phyloP scores from a whole-genome alignment of 179 eudicot genomes.

The Amaranthus tricolor region DNA sequence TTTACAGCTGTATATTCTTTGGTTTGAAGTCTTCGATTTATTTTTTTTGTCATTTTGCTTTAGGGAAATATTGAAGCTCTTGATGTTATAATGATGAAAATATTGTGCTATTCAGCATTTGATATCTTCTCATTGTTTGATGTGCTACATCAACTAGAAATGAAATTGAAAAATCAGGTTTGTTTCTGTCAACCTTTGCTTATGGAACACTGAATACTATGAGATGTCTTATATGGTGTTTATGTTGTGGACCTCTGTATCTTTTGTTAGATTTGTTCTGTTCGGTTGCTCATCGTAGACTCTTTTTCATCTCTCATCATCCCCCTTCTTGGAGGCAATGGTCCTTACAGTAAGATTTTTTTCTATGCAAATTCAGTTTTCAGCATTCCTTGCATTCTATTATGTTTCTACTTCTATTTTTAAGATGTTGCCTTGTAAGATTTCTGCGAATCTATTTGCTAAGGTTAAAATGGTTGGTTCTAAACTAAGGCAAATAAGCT shows the following conservation, averaged over 20 bases:
- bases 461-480: neutral
- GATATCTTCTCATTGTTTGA: conserved; percentile 68
- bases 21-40: neutral
- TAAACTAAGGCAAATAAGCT: neutral
- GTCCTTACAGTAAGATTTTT: conserved; percentile 59
- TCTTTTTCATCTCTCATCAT: conserved; percentile 80
- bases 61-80: conserved; percentile 45
- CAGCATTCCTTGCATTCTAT: neutral
- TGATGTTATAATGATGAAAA: conserved; percentile 50
- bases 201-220: neutral
- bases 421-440: neutral
- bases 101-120: conserved; percentile 55
- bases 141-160: conserved; percentile 57
- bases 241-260: conserved; percentile 7
- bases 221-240: neutral
- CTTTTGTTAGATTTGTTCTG: conserved; percentile 29
- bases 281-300: conserved; percentile 67
- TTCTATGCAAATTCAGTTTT: neutral
- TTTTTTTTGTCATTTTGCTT: conserved; percentile 9
- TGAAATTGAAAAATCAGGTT: conserved; percentile 62
- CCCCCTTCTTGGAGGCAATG: conserved; percentile 72
- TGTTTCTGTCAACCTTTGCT: conserved; percentile 5
- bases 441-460: neutral
- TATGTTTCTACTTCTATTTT: neutral
- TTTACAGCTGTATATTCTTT: neutral